Evolutionary conservation across 495 filamentous ascomycete species (phyloP).

Genomic region (Penicillium daleae): DNA sequence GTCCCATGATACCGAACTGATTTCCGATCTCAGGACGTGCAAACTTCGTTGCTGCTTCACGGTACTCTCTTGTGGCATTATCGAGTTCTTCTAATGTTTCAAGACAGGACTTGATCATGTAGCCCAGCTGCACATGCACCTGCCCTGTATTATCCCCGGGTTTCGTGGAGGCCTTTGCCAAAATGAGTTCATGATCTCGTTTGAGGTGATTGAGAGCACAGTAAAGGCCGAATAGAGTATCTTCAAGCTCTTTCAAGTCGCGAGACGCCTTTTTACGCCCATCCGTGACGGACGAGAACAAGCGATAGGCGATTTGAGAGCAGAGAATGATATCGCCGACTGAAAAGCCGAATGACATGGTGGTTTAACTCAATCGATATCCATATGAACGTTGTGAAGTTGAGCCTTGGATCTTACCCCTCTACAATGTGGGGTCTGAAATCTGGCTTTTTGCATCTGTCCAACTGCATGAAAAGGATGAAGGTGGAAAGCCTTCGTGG

Average conservation of each 20-base stretch:
- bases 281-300: background rate
- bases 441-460: background rate
- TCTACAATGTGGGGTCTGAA: background rate
- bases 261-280: constrained; percentile 6
- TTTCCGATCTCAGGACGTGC: background rate
- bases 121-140: background rate
- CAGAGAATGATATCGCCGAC: constrained; percentile 17
- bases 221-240: constrained; percentile 5
- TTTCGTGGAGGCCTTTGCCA: background rate
- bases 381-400: background rate
- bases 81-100: constrained; percentile 7
- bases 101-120: constrained; percentile 10
- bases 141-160: background rate
- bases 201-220: constrained; percentile 7
- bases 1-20: background rate
- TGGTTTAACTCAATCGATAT: background rate
- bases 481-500: background rate
- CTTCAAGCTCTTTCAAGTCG: constrained; percentile 6
- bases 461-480: background rate
- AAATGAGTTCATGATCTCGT: background rate
- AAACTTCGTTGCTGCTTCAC: background rate
- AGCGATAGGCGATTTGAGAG: constrained; percentile 7
- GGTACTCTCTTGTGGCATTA: constrained; percentile 11
- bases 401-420: background rate
- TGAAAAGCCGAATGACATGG: constrained; percentile 15